Conservation (phyloP, 2,329 filamentous ascomycete species). For the Chrysoporthe puriensis region DNA sequence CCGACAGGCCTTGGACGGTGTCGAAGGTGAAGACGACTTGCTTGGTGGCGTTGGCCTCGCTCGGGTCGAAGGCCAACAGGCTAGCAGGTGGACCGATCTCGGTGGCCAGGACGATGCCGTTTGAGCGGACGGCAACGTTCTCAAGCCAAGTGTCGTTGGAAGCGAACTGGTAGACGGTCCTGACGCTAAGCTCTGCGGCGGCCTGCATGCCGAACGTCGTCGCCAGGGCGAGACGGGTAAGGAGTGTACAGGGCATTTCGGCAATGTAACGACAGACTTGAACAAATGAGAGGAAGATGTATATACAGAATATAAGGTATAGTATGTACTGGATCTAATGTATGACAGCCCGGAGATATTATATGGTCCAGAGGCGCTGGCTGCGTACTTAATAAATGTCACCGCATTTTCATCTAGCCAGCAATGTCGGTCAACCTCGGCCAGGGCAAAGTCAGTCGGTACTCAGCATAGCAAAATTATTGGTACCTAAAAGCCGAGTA, state of each 20-base stretch:
- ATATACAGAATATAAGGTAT: not conserved
- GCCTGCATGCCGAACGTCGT: not conserved
- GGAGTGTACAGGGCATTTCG: not conserved
- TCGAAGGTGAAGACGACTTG: conserved; percentile 1
- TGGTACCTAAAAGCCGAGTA: not conserved
- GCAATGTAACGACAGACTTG: not conserved
- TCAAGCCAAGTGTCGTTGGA: not conserved
- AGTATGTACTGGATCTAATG: not conserved
- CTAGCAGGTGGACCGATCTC: not conserved
- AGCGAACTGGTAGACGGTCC: not conserved
- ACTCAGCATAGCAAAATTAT: not conserved
- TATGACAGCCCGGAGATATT: not conserved
- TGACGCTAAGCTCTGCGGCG: not conserved
- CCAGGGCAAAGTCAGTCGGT: not conserved
- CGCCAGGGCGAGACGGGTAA: not conserved
- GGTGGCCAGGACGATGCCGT: not conserved
- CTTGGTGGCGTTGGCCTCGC: not conserved
- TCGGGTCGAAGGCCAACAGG: not conserved
- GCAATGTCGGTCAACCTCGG: not conserved
- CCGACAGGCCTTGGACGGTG: not conserved
- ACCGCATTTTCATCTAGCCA: too few relatives aligned
- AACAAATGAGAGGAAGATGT: not conserved
- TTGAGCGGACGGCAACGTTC: not conserved
- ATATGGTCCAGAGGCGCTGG: not conserved
- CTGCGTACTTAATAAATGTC: not conserved